A percentile compares a stretch with the other conserved stretches of the same genome.
Evolutionary conservation across 2,329 filamentous ascomycete species (phyloP).

Genomic region (Lizonia empirigonia): DNA sequence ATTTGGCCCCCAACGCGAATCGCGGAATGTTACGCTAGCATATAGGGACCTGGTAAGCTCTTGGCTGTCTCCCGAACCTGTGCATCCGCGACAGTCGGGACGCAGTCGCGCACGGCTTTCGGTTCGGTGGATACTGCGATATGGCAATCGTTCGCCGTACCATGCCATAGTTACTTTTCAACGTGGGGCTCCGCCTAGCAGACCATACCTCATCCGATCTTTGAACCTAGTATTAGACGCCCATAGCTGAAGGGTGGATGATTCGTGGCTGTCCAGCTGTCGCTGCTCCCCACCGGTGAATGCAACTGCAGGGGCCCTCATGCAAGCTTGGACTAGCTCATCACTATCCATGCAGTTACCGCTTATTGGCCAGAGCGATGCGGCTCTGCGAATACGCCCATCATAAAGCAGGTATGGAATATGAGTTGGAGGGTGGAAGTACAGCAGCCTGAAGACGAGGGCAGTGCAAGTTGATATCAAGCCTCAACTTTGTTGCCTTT

Average conservation of each 20-base stretch:
- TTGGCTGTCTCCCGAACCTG: conserved; percentile 18
- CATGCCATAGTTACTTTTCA: conserved; percentile 34
- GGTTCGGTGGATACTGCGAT: conserved; percentile 23
- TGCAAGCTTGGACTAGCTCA: conserved; percentile 9
- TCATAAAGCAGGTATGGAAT: conserved; percentile 41
- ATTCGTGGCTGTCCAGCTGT: conserved; percentile 40
- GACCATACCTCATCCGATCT: conserved; percentile 31
- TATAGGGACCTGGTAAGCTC: conserved; percentile 20
- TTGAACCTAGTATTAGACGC: conserved; percentile 30
- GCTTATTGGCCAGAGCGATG: conserved; percentile 28
- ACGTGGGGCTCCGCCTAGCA: conserved; percentile 28
- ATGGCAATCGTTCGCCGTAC: conserved; percentile 32
- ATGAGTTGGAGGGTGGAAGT: conserved; percentile 26
- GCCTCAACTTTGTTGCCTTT: conserved; percentile 33
- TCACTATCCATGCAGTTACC: conserved; percentile 7
- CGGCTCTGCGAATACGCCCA: conserved; percentile 42
- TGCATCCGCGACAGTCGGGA: conserved; percentile 22
- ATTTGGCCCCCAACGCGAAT: conserved; percentile 32
- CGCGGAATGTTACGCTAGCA: conserved; percentile 20
- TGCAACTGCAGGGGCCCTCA: conserved; percentile 11
- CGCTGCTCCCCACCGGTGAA: conserved; percentile 40
- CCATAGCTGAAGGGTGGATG: conserved; percentile 20
- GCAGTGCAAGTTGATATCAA: conserved; percentile 37
- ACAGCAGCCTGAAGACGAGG: conserved; percentile 29
- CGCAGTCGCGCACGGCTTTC: conserved; percentile 19